Evolutionary conservation across 768 basidiomycete genomes (phyloP), one percentile per base, ranked within the genome.

Genomic region (Mycena olivaceomarginata): DNA sequence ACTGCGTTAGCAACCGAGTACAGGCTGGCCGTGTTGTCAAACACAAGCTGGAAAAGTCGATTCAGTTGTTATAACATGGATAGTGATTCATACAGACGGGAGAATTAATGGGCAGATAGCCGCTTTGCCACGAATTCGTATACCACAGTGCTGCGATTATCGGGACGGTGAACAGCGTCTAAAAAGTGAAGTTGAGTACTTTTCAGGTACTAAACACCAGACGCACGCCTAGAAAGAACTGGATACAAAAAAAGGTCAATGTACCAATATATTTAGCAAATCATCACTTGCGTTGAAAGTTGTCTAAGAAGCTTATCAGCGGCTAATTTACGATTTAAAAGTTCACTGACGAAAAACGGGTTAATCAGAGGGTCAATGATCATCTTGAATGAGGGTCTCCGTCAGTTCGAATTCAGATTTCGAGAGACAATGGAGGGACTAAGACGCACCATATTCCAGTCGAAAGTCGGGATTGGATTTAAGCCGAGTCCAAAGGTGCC

Each of bases 1-100:
- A 90, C 80, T 59, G 88, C 85, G n/a, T 63, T 75, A 15, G 85
- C 71, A 37, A 90, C 87, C 68, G 88, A 83, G 83, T 88, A 91
- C 10, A 76, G 0, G 3, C 53, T 72, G 12, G 88, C 90, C 2
- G 84, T 85, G 74, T 87, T 88, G 81, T 89, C 88, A 59, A 85
- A 91, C 56, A 87, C 87, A 67, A 51, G 13, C 69, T 59, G 53
- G 15, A 22, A 11, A 45, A 31, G 11, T 18, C 10, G 15, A 60
- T 37, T 60, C 22, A 67, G 41, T 46, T 11, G 20, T 9, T n/a
- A 59, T 13, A 37, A 37, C 12, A 4, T 37, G 20, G 13, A 15
- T 2, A 60, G 22, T 2, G 37, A 12, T 6, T 11, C 4, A 40
- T n/a, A 31, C 76, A 10, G 37, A 77, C 86, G 76, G 82, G 88